These are phyloP conservation scores for Mercurialis annua DNA, from an alignment of 345 rosid species.

Conservation along the genomic window DNA sequence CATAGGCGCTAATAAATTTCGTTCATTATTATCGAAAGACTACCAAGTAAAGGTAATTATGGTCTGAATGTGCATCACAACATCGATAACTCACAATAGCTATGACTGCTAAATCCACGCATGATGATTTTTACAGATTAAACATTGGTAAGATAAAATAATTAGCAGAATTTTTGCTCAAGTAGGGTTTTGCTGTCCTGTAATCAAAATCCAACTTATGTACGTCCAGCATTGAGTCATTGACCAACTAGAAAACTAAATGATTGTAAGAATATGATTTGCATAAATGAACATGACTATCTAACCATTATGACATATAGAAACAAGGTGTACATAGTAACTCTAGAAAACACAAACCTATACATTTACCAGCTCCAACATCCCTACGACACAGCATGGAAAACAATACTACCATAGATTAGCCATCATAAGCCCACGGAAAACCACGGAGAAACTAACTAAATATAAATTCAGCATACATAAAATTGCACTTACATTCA, in stretches of 20 bases:
- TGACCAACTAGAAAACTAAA: neutral
- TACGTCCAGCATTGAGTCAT: neutral
- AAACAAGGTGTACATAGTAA: neutral
- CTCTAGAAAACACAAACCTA: neutral
- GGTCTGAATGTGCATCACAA: neutral
- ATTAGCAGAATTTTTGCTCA: neutral
- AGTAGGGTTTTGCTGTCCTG: neutral
- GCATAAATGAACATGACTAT: neutral
- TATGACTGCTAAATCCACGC: neutral
- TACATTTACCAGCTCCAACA: neutral
- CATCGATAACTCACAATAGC: neutral
- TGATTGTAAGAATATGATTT: neutral
- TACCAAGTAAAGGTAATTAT: neutral
- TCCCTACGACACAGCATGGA: neutral
- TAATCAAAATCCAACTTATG: neutral
- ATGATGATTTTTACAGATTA: neutral
- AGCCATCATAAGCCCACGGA: neutral
- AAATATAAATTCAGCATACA: neutral
- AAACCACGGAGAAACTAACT: neutral
- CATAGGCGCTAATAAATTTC: neutral
- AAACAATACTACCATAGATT: slow-evolving; percentile 3
- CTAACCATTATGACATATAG: neutral
- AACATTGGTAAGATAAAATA: neutral
- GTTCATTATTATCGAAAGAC: neutral
- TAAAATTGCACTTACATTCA: neutral